phyloP scores from a whole-genome alignment of 2,329 filamentous ascomycete species.

The Penicillium sp. region DNA sequence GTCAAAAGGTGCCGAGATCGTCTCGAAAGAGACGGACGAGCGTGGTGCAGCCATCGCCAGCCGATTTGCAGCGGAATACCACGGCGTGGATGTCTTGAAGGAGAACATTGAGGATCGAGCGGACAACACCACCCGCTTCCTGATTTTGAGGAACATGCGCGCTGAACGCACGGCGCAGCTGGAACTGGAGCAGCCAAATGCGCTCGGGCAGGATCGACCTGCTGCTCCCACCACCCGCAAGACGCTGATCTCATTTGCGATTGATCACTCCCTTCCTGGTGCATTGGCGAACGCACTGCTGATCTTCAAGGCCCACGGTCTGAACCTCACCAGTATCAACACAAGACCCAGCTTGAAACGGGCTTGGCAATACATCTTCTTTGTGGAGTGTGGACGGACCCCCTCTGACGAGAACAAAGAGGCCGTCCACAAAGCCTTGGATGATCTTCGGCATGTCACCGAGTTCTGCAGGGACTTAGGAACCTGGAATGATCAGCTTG shows the following conservation, averaged over 20 bases:
- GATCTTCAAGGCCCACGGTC: conserved; percentile 68
- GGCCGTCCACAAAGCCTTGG: conserved; percentile 31
- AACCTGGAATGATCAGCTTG: conserved; percentile 41
- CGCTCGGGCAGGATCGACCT: conserved; percentile 2
- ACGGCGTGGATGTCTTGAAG: conserved; percentile 66
- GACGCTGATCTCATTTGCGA: conserved; percentile 77
- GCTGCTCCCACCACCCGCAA: conserved; percentile 48
- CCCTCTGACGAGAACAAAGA: conserved; percentile 28
- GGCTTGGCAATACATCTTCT: conserved; percentile 91
- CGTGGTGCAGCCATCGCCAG: conserved; percentile 75
- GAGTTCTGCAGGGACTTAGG: conserved; percentile 41
- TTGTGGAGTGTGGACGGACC: conserved; percentile 79
- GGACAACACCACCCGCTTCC: conserved; percentile 49
- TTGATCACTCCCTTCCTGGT: conserved; percentile 74
- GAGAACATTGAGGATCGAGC: conserved; percentile 49
- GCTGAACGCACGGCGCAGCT: conserved; percentile 25
- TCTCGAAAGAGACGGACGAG: conserved; percentile 56
- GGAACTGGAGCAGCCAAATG: conserved; percentile 18
- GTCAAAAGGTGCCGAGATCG: conserved; percentile 77
- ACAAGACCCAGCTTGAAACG: conserved; percentile 71
- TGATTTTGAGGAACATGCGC: conserved; percentile 41
- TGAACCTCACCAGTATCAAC: conserved; percentile 90
- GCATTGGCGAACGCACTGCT: conserved; percentile 76
- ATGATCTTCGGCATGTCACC: conserved; percentile 36
- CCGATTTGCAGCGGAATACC: conserved; percentile 66